Conservation (phyloP, 1,139 yeast species). For the Sugiyamaella pinicola region DNA sequence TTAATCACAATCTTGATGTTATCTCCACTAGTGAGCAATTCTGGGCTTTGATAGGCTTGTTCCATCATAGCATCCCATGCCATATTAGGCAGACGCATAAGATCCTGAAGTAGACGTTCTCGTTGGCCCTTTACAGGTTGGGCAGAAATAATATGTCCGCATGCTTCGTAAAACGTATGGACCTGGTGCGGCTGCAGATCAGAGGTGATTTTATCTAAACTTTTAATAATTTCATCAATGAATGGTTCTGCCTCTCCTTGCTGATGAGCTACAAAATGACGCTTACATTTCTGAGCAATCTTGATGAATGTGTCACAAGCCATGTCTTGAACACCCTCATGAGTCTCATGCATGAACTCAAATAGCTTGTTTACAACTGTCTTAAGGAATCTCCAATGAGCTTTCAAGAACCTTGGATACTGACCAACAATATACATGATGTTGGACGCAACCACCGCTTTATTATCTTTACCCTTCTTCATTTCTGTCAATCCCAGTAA, state of each 20-base stretch:
- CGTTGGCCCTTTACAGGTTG: constrained; percentile 66
- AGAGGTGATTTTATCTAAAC: constrained; percentile 81
- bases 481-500: constrained; percentile 87
- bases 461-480: constrained; percentile 96
- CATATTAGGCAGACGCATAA: constrained; percentile 89
- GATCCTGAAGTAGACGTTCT: constrained; percentile 70
- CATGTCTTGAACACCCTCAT: constrained; percentile 99
- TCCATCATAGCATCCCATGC: constrained; percentile 92
- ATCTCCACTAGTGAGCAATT: constrained; percentile 76
- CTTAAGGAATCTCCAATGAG: constrained; percentile 96
- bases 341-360: constrained; percentile 99
- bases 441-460: constrained; percentile 98
- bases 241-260: constrained; percentile 89
- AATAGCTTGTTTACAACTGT: constrained; percentile 93
- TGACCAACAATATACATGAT: constrained; percentile 99
- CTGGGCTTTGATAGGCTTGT: constrained; percentile 89
- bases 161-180: constrained; percentile 96
- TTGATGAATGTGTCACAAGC: constrained; percentile 98
- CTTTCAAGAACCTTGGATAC: constrained; percentile 94
- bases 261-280: constrained; percentile 90
- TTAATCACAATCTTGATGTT: constrained; percentile 91
- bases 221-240: constrained; percentile 82
- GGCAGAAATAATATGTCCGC: constrained; percentile 91
- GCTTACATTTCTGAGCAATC: constrained; percentile 90
- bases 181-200: constrained; percentile 97